Base-by-base conservation (phyloP, 805 yeast species). In the Metschnikowia noctiluminum region DNA sequence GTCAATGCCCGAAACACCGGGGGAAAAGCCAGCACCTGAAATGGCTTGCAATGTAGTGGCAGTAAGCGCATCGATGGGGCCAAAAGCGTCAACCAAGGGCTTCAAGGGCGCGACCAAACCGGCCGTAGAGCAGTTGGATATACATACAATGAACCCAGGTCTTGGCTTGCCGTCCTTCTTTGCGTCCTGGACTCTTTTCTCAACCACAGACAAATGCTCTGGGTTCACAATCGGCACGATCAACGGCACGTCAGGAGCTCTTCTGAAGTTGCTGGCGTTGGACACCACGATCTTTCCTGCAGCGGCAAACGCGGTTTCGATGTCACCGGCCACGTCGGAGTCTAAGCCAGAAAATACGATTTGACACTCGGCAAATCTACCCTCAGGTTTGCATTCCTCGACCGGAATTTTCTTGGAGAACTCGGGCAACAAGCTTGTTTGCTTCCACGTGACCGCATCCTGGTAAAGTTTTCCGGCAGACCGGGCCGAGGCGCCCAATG, bases 51-150 rank as follows among this genome's bases (percentile, higher is more conserved):
- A 70, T 13, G 99, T 94, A 47, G 97, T 89, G 42, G 96, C 81
- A 12, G 96, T 85, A 58, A 92, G 79, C 26, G 84, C 78, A 50
- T 88, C 91, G 51, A 94, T 80, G 40, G 98, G 97, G 42, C 98
- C 99, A 64, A 88, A 92, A 43, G 75, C 70, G 51, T 90, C 96
- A 44, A 85, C 87, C 61, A 94, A 77, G n/a, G 99, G 98, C 65
- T 89, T 89, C 65, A 94, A 77, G 42, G 98, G 98, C 12, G 97
- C 97, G 16, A 94, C 98, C 49, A 94, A 77, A 38, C 98, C 98
- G 5, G 98, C 99, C 35, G 99, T 94, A 42, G 98, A 91, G 74
- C 99, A 94, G 77, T 94, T 94, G 51, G 98, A 91, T 64, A 92
- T 94, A 73, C 99, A 94, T 40, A 92, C 84, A 57, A 89, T 86